These are phyloP conservation scores for Penicillium vulpinum DNA, from an alignment of 2,329 filamentous ascomycete species.

Conservation along the genomic window DNA sequence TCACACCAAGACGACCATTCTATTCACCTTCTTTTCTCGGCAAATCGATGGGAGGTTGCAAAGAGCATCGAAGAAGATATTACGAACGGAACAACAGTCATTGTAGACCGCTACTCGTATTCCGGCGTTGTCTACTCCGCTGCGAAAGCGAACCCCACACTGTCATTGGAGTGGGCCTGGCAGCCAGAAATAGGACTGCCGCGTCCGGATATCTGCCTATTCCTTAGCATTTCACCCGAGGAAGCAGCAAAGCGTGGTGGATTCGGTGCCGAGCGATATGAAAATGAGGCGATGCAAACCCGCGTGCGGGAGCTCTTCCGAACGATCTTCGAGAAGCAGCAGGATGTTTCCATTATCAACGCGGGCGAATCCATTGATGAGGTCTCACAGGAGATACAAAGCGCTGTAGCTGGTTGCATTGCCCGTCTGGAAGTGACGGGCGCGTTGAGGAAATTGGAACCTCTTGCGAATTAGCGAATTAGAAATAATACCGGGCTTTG, in stretches of 20 bases:
- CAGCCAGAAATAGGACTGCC: constrained; percentile 83
- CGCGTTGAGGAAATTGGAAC: constrained; percentile 37
- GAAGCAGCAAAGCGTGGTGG: constrained; percentile 76
- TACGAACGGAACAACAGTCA: constrained; percentile 67
- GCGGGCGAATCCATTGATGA: constrained; percentile 54
- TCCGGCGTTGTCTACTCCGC: constrained; percentile 91
- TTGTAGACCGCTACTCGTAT: constrained; percentile 94
- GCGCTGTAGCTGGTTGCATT: constrained; percentile 31
- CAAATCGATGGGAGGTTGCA: constrained; percentile 79
- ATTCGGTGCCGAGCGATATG: constrained; percentile 86
- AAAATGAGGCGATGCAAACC: constrained; percentile 78
- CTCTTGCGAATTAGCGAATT: constrained; percentile 25
- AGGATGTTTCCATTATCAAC: constrained; percentile 56
- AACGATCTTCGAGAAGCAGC: constrained; percentile 49
- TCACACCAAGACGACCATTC: constrained; percentile 79
- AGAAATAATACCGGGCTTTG: constrained; percentile 5
- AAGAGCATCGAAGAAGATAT: constrained; percentile 52
- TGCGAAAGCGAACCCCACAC: constrained; percentile 72
- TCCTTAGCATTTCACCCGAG: constrained; percentile 76
- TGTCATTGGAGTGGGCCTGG: constrained; percentile 77
- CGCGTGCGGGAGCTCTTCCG: constrained; percentile 74
- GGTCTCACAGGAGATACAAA: constrained; percentile 48
- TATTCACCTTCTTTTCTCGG: constrained; percentile 86
- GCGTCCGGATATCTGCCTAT: constrained; percentile 81
- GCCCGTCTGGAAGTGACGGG: constrained; percentile 34